Evolutionary conservation across 1,139 yeast genomes (phyloP).

Genomic region (Scheffersomyces cryptocercus): DNA sequence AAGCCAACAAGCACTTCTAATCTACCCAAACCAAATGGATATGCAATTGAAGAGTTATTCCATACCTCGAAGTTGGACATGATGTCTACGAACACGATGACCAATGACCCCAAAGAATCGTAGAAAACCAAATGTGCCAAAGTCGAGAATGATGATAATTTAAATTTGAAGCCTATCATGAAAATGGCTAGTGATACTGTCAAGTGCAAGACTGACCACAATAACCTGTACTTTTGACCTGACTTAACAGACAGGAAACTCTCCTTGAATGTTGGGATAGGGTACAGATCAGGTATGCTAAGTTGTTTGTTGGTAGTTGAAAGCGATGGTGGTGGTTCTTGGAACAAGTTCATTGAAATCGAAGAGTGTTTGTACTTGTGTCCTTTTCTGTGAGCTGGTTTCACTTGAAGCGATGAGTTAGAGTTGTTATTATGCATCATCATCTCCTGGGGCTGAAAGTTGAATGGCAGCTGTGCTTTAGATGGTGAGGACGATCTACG

Average conservation of each 20-base stretch:
- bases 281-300: conserved; percentile 74
- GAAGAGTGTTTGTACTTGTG: conserved; percentile 95
- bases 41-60: conserved; percentile 78
- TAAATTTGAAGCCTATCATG: conserved; percentile 56
- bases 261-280: conserved; percentile 74
- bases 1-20: conserved; percentile 86
- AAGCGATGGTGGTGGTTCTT: conserved; percentile 71
- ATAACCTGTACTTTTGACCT: conserved; percentile 56
- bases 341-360: conserved; percentile 94
- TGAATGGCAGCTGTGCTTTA: conserved; percentile 48
- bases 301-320: conserved; percentile 51
- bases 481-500: conserved; percentile 44
- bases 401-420: conserved; percentile 31
- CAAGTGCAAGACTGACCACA: conserved; percentile 71
- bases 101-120: conserved; percentile 78
- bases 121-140: conserved; percentile 85
- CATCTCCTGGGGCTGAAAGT: conserved; percentile 47
- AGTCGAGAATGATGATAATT: conserved; percentile 68
- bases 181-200: conserved; percentile 57
- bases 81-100: conserved; percentile 71
- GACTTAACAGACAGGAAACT: conserved; percentile 54
- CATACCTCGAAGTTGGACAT: conserved; percentile 91
- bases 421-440: conserved; percentile 32
- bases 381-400: conserved; percentile 83
- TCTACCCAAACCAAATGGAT: conserved; percentile 90